A percentile compares a stretch with the other conserved stretches of the same genome.
Evolutionary conservation across 2,329 filamentous ascomycete species (phyloP).

Genomic region (Aspergillus sp.): DNA sequence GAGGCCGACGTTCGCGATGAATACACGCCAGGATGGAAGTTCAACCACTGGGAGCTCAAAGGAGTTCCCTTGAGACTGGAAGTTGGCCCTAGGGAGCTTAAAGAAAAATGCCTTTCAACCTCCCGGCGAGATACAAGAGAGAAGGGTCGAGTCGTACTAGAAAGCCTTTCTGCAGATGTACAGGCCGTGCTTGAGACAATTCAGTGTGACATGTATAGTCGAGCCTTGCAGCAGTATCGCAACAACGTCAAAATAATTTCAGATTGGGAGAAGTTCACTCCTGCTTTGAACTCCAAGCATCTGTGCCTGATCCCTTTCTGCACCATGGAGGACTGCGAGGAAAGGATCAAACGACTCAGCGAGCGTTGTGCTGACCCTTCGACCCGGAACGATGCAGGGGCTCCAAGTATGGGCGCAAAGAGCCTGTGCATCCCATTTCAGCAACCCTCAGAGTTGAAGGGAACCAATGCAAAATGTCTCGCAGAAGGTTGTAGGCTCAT

Average conservation of each 20-base stretch:
- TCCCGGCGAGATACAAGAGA: conserved; percentile 76
- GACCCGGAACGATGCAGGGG: conserved; percentile 33
- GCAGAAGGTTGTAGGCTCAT: too few species aligned
- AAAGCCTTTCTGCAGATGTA: conserved; percentile 52
- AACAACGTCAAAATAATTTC: conserved; percentile 78
- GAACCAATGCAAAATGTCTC: too few species aligned
- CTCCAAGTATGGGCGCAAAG: conserved; percentile 75
- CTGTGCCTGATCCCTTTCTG: conserved; percentile 91
- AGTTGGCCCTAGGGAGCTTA: conserved; percentile 91
- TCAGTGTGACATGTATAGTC: conserved; percentile 75
- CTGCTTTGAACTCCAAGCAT: conserved; percentile 87
- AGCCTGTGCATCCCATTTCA: conserved; percentile 78
- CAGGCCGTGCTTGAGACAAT: conserved; percentile 84
- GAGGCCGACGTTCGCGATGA: conserved; percentile 84
- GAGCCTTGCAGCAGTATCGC: conserved; percentile 69
- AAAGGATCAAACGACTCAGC: conserved; percentile 90
- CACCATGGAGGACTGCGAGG: conserved; percentile 79
- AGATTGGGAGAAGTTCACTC: conserved; percentile 88
- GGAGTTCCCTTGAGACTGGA: conserved; percentile 92
- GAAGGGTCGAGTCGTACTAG: conserved; percentile 45
- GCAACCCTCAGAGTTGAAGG: conserved; percentile 57
- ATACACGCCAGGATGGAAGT: conserved; percentile 94
- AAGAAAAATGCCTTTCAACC: conserved; percentile 77
- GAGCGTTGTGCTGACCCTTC: conserved; percentile 65
- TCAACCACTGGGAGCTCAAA: conserved; percentile 98